phyloP scores from a whole-genome alignment of 2,329 filamentous ascomycete species.

The Fusarium virguliforme region DNA sequence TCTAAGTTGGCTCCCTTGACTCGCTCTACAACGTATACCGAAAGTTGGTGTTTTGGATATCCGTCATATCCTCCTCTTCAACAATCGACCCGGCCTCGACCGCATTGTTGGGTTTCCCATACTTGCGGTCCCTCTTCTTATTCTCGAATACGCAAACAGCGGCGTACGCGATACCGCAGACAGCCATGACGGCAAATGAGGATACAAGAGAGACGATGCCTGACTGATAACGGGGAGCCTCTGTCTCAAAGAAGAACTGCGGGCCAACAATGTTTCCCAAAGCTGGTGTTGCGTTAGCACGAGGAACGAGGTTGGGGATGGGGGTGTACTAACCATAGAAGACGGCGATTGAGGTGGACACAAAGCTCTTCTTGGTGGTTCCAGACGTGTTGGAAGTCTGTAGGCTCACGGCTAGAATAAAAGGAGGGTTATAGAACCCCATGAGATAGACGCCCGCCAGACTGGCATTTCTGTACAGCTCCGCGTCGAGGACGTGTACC shows the following conservation, averaged over 20 bases:
- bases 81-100: slow-evolving; percentile 23
- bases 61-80: slow-evolving; percentile 34
- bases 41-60: slow-evolving; percentile 42
- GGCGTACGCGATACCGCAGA: slow-evolving; percentile 43
- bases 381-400: slow-evolving; percentile 53
- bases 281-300: slow-evolving; percentile 22
- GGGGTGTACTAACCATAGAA: slow-evolving; percentile 44
- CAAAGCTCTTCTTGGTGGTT: slow-evolving; percentile 54
- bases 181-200: slow-evolving; percentile 50
- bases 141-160: slow-evolving; percentile 47
- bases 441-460: slow-evolving; percentile 54
- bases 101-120: slow-evolving; percentile 21
- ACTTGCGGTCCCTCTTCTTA: slow-evolving; percentile 36
- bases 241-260: slow-evolving; percentile 50
- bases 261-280: slow-evolving; percentile 54
- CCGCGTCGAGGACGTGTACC: slow-evolving; percentile 46
- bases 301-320: fast-evolving
- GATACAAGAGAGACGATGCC: slow-evolving; percentile 51
- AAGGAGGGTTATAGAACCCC: slow-evolving; percentile 56
- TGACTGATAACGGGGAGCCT: slow-evolving; percentile 51
- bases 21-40: slow-evolving; percentile 31
- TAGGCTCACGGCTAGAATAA: slow-evolving; percentile 51
- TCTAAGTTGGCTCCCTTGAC: not conserved
- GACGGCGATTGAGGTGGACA: slow-evolving; percentile 51
- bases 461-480: slow-evolving; percentile 43